Evolutionary conservation across 2,329 filamentous ascomycete genomes (phyloP), one percentile per base, ranked within the genome.

Genomic region (Mollisia scopiformis): DNA sequence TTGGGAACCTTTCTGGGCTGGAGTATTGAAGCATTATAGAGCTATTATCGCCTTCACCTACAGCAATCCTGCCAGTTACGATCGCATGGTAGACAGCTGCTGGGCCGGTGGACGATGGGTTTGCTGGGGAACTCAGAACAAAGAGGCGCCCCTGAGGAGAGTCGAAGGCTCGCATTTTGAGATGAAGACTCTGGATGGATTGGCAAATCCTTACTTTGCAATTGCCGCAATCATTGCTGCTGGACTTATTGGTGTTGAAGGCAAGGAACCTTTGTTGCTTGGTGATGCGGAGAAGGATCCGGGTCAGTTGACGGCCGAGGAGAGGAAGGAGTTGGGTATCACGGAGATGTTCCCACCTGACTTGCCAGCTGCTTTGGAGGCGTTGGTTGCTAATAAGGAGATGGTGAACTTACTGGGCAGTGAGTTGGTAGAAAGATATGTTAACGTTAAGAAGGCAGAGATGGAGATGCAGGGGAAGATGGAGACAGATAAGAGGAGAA

Each of bases 61-160:
- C 68, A 83, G 87, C 35, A 85, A 86, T 65, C 79, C 84, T 1
- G 80, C 80, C 0, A 91, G 88, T 73, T 95, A 95, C 73, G 83
- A 84, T 35, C 84, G 91, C 4, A 80, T 91, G 11, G 75, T 77
- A 1, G 87, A 92, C 56, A 84, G 90, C n/a, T 79, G 78, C 61
- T 95, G 91, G 91, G 84, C 90, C 0, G 90, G 90, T n/a, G 90
- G 90, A 0, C 84, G 87, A 7, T 93, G 88, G 87, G 84, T 93
- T 0, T 78, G 88, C 0, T 96, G 91, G 91, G 92, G 92, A 13
- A 90, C 86, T 4, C 88, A 95, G 75, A 95, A 95, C 73, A 86
- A 90, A 19, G 90, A 94, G 77, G 81, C 86, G 4, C 88, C 91
- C 0, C 78, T 96, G 10, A 84, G 91, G 13, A 88, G 89, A 72